phyloP scores from a whole-genome alignment of 306 rosid genomes.

The Luffa acutangula region DNA sequence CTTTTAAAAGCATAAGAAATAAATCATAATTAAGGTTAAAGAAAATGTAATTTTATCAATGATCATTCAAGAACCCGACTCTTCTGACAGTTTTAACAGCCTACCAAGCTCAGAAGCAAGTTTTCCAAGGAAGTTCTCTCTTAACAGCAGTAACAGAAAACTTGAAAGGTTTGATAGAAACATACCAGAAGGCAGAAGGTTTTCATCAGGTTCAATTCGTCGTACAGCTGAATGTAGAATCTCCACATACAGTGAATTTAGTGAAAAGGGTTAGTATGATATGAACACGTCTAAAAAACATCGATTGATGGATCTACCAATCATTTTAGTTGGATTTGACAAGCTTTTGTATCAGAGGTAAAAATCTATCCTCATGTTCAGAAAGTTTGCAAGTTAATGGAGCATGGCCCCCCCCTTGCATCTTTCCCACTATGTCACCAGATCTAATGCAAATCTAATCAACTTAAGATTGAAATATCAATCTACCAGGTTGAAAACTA shows the following conservation, averaged over 20 bases:
- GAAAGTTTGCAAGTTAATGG: background rate
- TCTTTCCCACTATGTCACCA: background rate
- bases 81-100: background rate
- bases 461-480: conserved; percentile 13
- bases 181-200: conserved; percentile 2
- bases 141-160: background rate
- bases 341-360: conserved; percentile 1
- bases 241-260: background rate
- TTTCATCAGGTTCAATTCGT: background rate
- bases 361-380: background rate
- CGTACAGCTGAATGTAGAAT: background rate
- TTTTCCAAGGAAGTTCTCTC: background rate
- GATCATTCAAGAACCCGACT: background rate
- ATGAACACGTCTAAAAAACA: background rate
- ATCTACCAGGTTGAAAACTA: conserved; percentile 8
- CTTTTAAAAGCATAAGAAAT: background rate
- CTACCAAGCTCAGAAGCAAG: background rate
- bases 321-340: conserved; percentile 10
- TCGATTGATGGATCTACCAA: background rate
- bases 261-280: background rate
- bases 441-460: conserved; percentile 12
- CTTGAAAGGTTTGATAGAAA: background rate
- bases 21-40: background rate
- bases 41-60: background rate
- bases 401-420: conserved; percentile 4